phyloP scores from a whole-genome alignment of 805 yeast species.

The Candida verbasci region DNA sequence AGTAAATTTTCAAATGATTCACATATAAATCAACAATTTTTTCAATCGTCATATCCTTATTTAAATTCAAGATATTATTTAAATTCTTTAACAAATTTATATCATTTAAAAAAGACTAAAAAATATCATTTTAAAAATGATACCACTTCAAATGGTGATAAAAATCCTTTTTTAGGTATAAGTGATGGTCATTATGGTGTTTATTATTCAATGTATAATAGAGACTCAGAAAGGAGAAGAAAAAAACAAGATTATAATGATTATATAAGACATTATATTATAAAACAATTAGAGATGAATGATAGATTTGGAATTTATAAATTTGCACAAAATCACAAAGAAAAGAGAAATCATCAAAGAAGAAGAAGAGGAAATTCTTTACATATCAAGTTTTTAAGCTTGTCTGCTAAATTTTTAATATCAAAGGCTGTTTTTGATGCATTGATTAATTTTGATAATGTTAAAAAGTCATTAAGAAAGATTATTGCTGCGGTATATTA shows the following conservation, averaged over 20 bases:
- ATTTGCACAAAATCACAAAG: constrained; percentile 1
- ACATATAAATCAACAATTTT: constrained; percentile 9
- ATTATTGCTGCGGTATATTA: constrained; percentile 3
- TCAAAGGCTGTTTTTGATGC: constrained; percentile 3
- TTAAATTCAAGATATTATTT: constrained; percentile 4
- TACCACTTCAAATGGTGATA: not conserved
- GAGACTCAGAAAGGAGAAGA: constrained; percentile 19
- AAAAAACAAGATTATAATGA: constrained; percentile 8
- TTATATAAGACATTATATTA: constrained; percentile 7
- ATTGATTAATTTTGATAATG: constrained; percentile 2
- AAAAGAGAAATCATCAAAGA: not conserved
- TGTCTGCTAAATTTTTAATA: constrained; percentile 5
- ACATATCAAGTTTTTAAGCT: constrained; percentile 4
- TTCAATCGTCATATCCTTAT: constrained; percentile 15
- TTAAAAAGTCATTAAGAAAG: constrained; percentile 4
- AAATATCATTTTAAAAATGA: constrained; percentile 2
- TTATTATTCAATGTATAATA: constrained; percentile 36
- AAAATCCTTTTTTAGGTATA: constrained; percentile 18
- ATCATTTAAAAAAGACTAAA: not conserved
- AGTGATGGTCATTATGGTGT: constrained; percentile 41
- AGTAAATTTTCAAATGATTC: constrained; percentile 6
- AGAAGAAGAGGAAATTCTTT: not conserved
- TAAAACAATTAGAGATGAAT: constrained; percentile 5
- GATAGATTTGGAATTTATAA: constrained; percentile 2
- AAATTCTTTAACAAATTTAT: not conserved